Percentiles rank a stretch among this genome's conserved stretches.
phyloP scores from a whole-genome alignment of 2,329 filamentous ascomycete genomes.

The Chaetomiaceae sp. region DNA sequence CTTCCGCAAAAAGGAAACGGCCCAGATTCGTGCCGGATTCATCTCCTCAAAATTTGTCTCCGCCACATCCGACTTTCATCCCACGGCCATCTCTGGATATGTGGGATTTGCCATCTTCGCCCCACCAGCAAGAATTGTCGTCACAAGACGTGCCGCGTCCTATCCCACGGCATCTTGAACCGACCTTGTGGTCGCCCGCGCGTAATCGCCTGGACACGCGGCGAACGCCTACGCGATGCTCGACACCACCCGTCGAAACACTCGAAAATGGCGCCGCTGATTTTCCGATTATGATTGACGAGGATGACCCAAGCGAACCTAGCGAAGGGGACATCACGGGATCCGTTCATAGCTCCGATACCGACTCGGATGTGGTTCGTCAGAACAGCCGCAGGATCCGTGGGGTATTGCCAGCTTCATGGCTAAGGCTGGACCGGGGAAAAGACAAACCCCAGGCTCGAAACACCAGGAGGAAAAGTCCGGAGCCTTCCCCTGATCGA shows the following conservation, averaged over 20 bases:
- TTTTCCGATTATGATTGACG: conserved; percentile 13
- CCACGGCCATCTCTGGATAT: conserved; percentile 9
- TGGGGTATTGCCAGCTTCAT: conserved; percentile 61
- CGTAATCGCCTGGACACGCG: not conserved
- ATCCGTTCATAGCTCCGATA: conserved; percentile 28
- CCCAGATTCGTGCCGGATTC: conserved; percentile 15
- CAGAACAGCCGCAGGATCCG: conserved; percentile 43
- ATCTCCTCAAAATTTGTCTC: conserved; percentile 11
- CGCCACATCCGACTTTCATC: conserved; percentile 9
- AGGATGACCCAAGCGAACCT: conserved; percentile 14
- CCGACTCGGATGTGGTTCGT: conserved; percentile 37
- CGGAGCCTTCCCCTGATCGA: conserved; percentile 33
- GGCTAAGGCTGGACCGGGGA: conserved; percentile 54
- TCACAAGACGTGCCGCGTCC: not conserved
- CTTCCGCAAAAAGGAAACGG: conserved; percentile 24
- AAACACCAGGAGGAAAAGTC: conserved; percentile 27
- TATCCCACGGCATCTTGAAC: conserved; percentile 5
- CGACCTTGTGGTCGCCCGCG: conserved; percentile 3
- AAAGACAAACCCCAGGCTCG: conserved; percentile 29
- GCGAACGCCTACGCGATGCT: not conserved
- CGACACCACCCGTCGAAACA: not conserved
- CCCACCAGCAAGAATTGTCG: conserved; percentile 1
- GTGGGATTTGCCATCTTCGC: conserved; percentile 20
- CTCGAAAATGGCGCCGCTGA: not conserved
- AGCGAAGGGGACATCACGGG: conserved; percentile 20